Conservation (phyloP, 1,284 basidiomycete species). For the Xanthoconium separans region DNA sequence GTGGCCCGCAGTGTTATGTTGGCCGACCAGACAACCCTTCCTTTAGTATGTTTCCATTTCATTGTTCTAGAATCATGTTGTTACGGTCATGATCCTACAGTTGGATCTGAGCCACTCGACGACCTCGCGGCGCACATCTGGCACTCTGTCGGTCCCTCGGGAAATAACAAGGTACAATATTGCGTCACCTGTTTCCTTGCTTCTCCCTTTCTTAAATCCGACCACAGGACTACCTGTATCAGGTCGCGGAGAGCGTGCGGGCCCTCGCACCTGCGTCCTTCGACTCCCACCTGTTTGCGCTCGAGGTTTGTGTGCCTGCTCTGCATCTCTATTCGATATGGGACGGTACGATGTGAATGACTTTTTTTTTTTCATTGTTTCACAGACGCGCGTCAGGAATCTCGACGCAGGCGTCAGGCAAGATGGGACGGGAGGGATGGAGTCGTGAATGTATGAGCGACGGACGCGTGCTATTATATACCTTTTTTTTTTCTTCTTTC, state of each 20-base stretch:
- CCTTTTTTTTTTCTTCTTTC: no score
- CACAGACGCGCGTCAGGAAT: constrained; percentile 14
- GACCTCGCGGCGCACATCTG: constrained; percentile 68
- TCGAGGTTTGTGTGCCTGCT: constrained; percentile 51
- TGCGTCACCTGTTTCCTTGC: no score
- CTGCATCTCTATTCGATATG: not conserved
- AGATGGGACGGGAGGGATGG: not conserved
- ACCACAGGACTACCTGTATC: constrained; percentile 74
- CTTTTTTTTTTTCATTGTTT: not conserved
- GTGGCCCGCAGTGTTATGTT: constrained; percentile 51
- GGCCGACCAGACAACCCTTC: constrained; percentile 64
- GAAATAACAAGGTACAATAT: constrained; percentile 72
- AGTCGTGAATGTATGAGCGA: no score
- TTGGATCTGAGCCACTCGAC: constrained; percentile 76
- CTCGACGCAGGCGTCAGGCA: constrained; percentile 11
- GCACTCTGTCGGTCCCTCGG: constrained; percentile 77
- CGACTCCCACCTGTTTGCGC: constrained; percentile 74
- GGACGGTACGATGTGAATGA: not conserved
- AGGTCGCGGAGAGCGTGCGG: constrained; percentile 66
- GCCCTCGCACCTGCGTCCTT: constrained; percentile 70
- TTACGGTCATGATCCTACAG: constrained; percentile 35
- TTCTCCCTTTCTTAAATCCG: not conserved
- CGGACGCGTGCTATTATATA: no score
- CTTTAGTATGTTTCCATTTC: constrained; percentile 42
- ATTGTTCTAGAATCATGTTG: no score